Evolutionary conservation across 768 basidiomycete genomes (phyloP), one percentile per base, ranked within the genome.

Genomic region (Naganishia kalamii): DNA sequence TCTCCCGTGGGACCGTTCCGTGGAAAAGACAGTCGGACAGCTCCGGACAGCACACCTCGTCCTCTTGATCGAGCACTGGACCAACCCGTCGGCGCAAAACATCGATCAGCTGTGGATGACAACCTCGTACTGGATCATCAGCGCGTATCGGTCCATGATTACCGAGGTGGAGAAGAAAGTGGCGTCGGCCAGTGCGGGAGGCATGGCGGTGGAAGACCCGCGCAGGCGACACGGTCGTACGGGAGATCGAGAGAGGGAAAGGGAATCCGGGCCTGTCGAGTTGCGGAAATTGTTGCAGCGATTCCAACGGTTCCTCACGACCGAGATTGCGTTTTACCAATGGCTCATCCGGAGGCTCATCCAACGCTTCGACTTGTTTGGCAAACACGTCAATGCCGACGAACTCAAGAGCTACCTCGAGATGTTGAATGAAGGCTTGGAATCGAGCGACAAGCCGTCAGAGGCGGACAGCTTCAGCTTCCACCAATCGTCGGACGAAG

Each of bases 311-410:
- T 96, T 92, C 75, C 84, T 99, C 15, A 83, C 86, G 0, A 86
- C 88, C 33, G 94, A 99, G 77, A 90, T 93, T 75, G 87, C 86
- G 71, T 96, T 94, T 78, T 99, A 92, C 88, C 85, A 83, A 30
- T 84, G 86, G 65, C 82, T 98, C 21, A 82, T 92, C 48, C 80
- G 86, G 51, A 85, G 92, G 37, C 81, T 92, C 68, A 86, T 86
- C 49, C 84, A 86, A 63, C 82, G 86, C 10, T 91, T 89, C 67
- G 82, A 83, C 90, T 60, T 49, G 63, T 8, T 32, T 30, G 52
- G n/a, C 40, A 43, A 37, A 41, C 29, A 46, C 51, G 54, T 49
- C 46, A 63, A 65, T 54, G 63, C 21, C 1, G 59, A 25, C 35
- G 67, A 65, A 23, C 52, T 64, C 13, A 10, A 54, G 51, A 41